Conservation (phyloP, 805 yeast species). For the Candida nanaspora region DNA sequence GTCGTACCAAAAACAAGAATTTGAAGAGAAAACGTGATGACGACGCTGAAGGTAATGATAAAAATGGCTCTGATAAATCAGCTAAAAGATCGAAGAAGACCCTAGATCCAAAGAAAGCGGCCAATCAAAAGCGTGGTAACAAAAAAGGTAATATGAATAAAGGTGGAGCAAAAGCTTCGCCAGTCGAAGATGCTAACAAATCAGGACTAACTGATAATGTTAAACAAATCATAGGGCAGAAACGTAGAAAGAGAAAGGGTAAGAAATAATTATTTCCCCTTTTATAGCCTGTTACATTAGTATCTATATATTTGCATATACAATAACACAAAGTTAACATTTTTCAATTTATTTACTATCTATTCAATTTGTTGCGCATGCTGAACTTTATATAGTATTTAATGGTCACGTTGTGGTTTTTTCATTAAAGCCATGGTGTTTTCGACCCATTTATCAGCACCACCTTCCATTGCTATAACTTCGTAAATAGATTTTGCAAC, state of each 20-base stretch:
- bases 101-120: background rate
- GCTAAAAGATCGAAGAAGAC: constrained; percentile 18
- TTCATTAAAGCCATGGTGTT: constrained; percentile 66
- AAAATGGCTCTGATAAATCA: constrained; percentile 16
- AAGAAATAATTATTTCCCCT: constrained; percentile 17
- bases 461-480: constrained; percentile 70
- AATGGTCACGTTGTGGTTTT: constrained; percentile 65
- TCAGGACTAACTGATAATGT: constrained; percentile 40
- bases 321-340: too few species aligned
- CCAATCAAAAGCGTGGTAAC: constrained; percentile 6
- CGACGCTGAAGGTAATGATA: constrained; percentile 9
- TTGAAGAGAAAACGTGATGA: constrained; percentile 16
- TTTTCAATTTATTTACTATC: too few species aligned
- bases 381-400: too few species aligned
- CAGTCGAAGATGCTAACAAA: constrained; percentile 13
- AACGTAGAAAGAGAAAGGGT: constrained; percentile 55
- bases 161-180: constrained; percentile 12
- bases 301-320: background rate
- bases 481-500: constrained; percentile 37
- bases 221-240: constrained; percentile 58
- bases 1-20: constrained; percentile 30
- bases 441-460: constrained; percentile 87
- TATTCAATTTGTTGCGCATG: too few species aligned
- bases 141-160: constrained; percentile 14
- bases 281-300: background rate